Evolutionary conservation across 2,329 filamentous ascomycete species (phyloP), one percentile per base, ranked within the genome.

Genomic region (Meredithiella fracta): DNA sequence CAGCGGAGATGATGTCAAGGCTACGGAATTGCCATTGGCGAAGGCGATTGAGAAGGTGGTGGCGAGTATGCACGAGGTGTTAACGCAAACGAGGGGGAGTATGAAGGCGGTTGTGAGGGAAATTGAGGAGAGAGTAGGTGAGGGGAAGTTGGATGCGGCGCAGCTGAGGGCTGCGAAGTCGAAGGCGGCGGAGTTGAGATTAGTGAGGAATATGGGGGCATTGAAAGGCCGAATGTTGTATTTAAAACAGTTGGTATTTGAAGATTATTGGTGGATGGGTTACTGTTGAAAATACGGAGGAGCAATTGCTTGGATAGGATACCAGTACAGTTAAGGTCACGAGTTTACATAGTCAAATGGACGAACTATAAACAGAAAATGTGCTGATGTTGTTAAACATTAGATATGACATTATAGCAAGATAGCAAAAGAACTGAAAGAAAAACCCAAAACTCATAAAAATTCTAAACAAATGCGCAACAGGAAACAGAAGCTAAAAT

Each of bases 41-140:
- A 79, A 76, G 60, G 89, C 92, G 0, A 80, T 83, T 1, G 86
- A 92, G 69, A 92, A 85, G 71, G 91, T 95, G 3, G 71, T 97
- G 25, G 88, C 86, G 7, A 92, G 85, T 65, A 97, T 98, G 91
- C 87, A 96, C 65, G 80, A 83, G 62, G 81, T 97, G 40, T 72
- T 98, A 47, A 73, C 74, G 59, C 79, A 77, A 61, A 86, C 88
- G 57, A 75, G 82, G 62, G 72, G 75, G 59, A 80, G 80, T 62
- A 78, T 91, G 72, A 68, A 64, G 47, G 68, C 68, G 3, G 65
- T 67, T 40, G 67, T 72, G 61, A 66, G 68, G 50, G 70, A 69
- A 55, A 67, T 65, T 37, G 71, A 70, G 42, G 70, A 74, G 53
- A 70, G 72, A 29, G 69, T 70, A 50, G 68, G 70, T 50, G 69